phyloP scores from a whole-genome alignment of 2,329 filamentous ascomycete species.

The Botrytis cinerea region DNA sequence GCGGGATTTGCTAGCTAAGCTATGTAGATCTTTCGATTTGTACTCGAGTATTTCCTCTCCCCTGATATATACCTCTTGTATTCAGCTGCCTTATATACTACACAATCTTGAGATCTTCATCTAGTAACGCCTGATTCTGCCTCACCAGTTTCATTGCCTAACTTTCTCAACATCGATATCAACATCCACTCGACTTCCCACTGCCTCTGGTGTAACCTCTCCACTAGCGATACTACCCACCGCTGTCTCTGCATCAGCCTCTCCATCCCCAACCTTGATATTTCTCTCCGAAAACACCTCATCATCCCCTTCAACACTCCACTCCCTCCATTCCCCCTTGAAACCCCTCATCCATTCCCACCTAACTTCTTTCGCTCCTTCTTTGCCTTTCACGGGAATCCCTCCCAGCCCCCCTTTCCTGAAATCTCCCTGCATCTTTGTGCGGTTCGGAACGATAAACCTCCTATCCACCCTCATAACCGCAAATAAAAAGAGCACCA shows the following conservation, averaged over 20 bases:
- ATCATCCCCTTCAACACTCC: constrained; percentile 12
- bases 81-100: background rate
- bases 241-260: background rate
- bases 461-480: constrained; percentile 70
- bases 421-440: constrained; percentile 54
- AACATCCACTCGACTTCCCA: background rate
- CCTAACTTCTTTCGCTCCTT: background rate
- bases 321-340: constrained; percentile 17
- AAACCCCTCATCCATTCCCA: constrained; percentile 20
- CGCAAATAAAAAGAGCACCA: constrained; percentile 67
- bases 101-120: background rate
- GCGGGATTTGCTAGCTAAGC: background rate
- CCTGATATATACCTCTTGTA: background rate
- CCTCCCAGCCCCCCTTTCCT: background rate
- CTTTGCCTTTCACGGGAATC: background rate
- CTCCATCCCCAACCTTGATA: background rate
- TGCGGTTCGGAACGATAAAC: constrained; percentile 73
- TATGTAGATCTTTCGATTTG: background rate
- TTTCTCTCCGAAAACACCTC: background rate
- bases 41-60: background rate
- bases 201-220: background rate
- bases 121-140: background rate
- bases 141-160: background rate
- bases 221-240: constrained; percentile 10
- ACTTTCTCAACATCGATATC: background rate